Percentiles rank a stretch among this genome's conserved stretches.
Conservation (phyloP, 495 filamentous ascomycete genomes). For the Penicillium fimorum region DNA sequence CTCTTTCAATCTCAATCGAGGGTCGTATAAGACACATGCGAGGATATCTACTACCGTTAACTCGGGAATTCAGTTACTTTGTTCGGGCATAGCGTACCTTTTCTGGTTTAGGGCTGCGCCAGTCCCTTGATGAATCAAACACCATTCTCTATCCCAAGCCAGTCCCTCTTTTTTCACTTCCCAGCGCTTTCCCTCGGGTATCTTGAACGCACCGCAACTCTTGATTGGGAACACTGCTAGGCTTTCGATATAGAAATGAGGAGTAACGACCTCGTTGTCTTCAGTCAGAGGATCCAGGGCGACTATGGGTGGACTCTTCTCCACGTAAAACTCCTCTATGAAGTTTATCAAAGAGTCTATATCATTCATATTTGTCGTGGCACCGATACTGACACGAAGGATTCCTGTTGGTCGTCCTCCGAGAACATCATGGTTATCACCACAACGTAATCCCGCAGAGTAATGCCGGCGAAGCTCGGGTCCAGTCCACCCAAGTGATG, state of each 20-base stretch:
- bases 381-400: slow-evolving; percentile 79
- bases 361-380: slow-evolving; percentile 81
- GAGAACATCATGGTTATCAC: slow-evolving; percentile 76
- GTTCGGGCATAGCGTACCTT: slow-evolving; percentile 13
- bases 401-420: slow-evolving; percentile 83
- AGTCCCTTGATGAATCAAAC: slow-evolving; percentile 79
- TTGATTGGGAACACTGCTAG: slow-evolving; percentile 82
- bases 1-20: slow-evolving; percentile 59
- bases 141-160: slow-evolving; percentile 94
- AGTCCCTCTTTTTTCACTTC: slow-evolving; percentile 74
- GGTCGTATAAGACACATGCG: slow-evolving; percentile 80
- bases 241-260: slow-evolving; percentile 53
- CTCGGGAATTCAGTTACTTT: not conserved
- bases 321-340: slow-evolving; percentile 73
- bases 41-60: slow-evolving; percentile 50
- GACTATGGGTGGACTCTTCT: slow-evolving; percentile 35
- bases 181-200: slow-evolving; percentile 66
- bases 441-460: slow-evolving; percentile 74
- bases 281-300: slow-evolving; percentile 21
- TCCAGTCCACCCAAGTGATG: slow-evolving; percentile 62
- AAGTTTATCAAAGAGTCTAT: slow-evolving; percentile 68
- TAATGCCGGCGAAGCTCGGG: slow-evolving; percentile 82
- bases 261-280: slow-evolving; percentile 17
- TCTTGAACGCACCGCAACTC: slow-evolving; percentile 74
- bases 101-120: slow-evolving; percentile 79